Base-by-base conservation (phyloP, 2,329 filamentous ascomycete species). In the Calonectria henricotiae region DNA sequence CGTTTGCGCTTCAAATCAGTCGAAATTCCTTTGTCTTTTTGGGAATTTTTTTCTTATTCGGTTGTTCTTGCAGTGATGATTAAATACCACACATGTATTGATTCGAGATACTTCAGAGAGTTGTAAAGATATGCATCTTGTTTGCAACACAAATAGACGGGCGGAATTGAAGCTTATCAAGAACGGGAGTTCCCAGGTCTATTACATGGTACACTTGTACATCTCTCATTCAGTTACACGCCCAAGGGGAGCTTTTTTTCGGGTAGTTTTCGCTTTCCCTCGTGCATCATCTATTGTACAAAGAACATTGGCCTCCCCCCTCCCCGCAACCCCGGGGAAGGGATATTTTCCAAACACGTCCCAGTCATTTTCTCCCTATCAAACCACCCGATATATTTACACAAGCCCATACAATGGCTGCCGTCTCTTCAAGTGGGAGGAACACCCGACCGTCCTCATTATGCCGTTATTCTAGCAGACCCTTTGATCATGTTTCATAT, bases 201-300 rank as follows among this genome's bases (percentile, higher is more conserved):
- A 69, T 72, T 68, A 71, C 65, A 70, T 66, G 55, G 62, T 69
- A 70, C 65, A 62, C 32, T 51, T 60, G 51, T 68, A 68, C 20
- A 49, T 65, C 51, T 47, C 46, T 51, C 44, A 46, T 65, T 58
- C 43, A 60, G 60, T 25, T 66, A 27, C 47, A 58, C 65, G 62
- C 69, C 58, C 63, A 66, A 69, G 39, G 65, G 49, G 47, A 58
- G 49, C 46, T 69, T 43, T 43, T 43, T 58, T 64, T 46, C 41
- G 30, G 37, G 35, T 66, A 60, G 37, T 60, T 44, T 58, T 27
- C 43, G 23, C 39, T 60, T 43, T 35, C 61, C 41, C 44, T 25
- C 30, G 62, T 71, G 67, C 27, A 30, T 30, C 62, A 58, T 69
- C 62, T 69, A 75, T 72, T 71, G 69, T 75, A 75, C 74, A 75